These are phyloP conservation scores for Termitomyces sp. DNA, from an alignment of 768 basidiomycete genomes.

Conservation along the genomic window DNA sequence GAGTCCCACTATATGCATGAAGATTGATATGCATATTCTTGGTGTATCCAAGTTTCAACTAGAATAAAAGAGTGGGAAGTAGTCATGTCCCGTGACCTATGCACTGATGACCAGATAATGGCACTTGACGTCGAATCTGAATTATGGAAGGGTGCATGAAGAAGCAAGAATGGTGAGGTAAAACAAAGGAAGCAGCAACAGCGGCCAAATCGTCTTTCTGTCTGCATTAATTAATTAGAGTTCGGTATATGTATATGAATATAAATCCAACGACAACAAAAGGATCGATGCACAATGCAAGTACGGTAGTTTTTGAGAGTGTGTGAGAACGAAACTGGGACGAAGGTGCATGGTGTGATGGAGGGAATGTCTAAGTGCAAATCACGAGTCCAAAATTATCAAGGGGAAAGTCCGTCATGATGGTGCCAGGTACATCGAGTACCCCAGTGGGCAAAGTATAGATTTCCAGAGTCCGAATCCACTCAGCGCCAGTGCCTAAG, in stretches of 20 bases:
- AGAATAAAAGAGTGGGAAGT: too few species aligned
- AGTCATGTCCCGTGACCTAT: background rate
- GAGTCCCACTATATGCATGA: too few species aligned
- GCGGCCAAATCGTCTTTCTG: background rate
- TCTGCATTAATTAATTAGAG: constrained; percentile 7
- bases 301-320: background rate
- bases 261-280: constrained; percentile 1
- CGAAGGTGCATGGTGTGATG: background rate
- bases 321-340: background rate
- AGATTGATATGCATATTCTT: too few species aligned
- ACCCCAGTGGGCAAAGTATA: background rate
- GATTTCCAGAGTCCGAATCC: background rate
- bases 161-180: background rate
- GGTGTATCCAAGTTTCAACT: background rate
- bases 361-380: background rate
- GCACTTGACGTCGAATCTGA: too few species aligned
- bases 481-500: constrained; percentile 28
- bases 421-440: background rate
- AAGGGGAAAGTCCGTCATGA: background rate
- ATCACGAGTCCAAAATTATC: background rate
- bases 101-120: background rate
- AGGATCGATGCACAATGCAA: background rate
- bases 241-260: constrained; percentile 6
- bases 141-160: background rate
- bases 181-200: background rate